Conservation (phyloP, 2,329 filamentous ascomycete genomes). For the Exophiala aquamarina region DNA sequence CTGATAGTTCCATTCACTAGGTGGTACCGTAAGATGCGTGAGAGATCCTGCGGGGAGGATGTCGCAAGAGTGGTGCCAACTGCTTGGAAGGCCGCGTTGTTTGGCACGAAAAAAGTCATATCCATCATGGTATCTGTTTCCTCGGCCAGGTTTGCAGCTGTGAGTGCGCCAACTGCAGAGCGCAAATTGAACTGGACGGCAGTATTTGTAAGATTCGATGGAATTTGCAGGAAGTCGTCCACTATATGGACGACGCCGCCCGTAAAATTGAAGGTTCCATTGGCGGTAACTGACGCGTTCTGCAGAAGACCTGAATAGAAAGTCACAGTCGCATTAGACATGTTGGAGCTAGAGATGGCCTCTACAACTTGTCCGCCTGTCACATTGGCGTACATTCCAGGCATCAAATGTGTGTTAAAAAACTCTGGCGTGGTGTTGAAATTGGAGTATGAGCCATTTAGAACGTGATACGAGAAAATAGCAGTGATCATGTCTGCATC, state of each 20-base stretch:
- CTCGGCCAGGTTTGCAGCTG: constrained; percentile 34
- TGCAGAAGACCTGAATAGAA: constrained; percentile 55
- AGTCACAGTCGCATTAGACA: constrained; percentile 41
- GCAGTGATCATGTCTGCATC: constrained; percentile 36
- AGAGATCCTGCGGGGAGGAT: constrained; percentile 49
- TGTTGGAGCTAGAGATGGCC: constrained; percentile 39
- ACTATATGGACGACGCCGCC: constrained; percentile 57
- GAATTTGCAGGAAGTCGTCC: constrained; percentile 49
- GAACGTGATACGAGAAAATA: constrained; percentile 58
- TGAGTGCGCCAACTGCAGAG: constrained; percentile 48
- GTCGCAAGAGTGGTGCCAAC: constrained; percentile 55
- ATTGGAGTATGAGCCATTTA: constrained; percentile 50
- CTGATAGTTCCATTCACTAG: constrained; percentile 55
- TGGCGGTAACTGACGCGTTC: constrained; percentile 50
- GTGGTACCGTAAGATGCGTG: constrained; percentile 63
- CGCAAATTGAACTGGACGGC: constrained; percentile 46
- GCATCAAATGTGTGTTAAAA: constrained; percentile 50
- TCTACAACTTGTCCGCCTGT: constrained; percentile 60
- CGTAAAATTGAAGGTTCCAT: constrained; percentile 42
- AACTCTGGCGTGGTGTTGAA: constrained; percentile 38
- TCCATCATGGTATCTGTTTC: constrained; percentile 35
- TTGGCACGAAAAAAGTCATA: constrained; percentile 66
- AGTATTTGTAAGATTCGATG: constrained; percentile 44
- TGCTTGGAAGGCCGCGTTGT: constrained; percentile 59
- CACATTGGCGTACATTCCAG: constrained; percentile 56